Conservation (phyloP, 768 basidiomycete genomes). For the Boletus vinaceobasis region DNA sequence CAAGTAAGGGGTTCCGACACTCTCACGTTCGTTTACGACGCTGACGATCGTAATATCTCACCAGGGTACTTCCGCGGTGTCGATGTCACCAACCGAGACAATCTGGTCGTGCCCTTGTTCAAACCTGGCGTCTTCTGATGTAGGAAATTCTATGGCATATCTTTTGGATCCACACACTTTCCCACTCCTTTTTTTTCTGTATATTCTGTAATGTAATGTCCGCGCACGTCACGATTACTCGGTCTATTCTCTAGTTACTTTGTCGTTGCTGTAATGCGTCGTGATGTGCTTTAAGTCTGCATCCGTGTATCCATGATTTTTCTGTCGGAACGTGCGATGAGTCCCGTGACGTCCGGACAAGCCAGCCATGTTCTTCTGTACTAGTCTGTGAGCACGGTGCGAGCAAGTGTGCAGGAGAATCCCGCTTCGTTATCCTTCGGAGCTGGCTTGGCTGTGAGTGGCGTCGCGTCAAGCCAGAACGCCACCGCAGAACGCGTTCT, state of each 20-base stretch:
- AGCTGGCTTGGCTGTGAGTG: not conserved
- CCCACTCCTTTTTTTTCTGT: not conserved
- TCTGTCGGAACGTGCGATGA: not conserved
- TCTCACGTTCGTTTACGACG: not conserved
- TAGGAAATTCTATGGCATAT: not conserved
- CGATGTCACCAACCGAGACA: slow-evolving; percentile 30
- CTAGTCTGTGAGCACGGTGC: not conserved
- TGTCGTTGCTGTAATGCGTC: slow-evolving; percentile 15
- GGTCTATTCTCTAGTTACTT: not conserved
- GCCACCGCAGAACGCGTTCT: not conserved
- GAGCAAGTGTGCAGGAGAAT: slow-evolving; percentile 6
- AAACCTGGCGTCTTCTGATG: slow-evolving; percentile 23
- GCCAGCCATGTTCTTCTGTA: not conserved
- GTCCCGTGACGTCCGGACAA: not conserved
- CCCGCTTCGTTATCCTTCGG: not conserved
- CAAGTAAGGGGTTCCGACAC: slow-evolving; percentile 25
- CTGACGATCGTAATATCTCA: slow-evolving; percentile 9
- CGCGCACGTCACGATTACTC: slow-evolving; percentile 15
- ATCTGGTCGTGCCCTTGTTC: slow-evolving; percentile 31
- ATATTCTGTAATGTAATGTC: slow-evolving; percentile 24
- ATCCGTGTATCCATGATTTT: slow-evolving; percentile 1
- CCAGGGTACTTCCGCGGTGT: slow-evolving; percentile 34
- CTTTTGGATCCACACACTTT: not conserved
- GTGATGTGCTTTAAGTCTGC: slow-evolving; percentile 2
- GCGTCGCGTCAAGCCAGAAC: not conserved